Conservation (phyloP, 352 stramenopile species). For the Salisapilia sapeloensis region DNA sequence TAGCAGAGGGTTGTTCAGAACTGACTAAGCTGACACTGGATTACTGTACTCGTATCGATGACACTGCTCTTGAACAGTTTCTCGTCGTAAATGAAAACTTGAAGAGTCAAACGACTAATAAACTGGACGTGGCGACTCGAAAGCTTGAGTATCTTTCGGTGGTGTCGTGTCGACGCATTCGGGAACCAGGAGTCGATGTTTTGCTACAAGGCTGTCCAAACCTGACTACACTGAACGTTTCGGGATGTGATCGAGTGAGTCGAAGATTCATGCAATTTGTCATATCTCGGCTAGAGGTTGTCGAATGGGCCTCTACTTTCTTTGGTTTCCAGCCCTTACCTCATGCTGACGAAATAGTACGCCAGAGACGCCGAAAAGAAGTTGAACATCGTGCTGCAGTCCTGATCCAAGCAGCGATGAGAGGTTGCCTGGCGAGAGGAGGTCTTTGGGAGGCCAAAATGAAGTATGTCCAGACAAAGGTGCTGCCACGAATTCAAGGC, state of each 20-base stretch:
- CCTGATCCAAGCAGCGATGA: slow-evolving; percentile 70
- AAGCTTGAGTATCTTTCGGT: slow-evolving; percentile 40
- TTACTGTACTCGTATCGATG: slow-evolving; percentile 53
- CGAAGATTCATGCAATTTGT: slow-evolving; percentile 57
- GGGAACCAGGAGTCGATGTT: slow-evolving; percentile 43
- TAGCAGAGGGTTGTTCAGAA: slow-evolving; percentile 33
- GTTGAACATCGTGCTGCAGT: slow-evolving; percentile 28
- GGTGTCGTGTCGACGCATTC: slow-evolving; percentile 45
- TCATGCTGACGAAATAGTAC: slow-evolving; percentile 58
- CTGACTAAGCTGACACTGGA: slow-evolving; percentile 63
- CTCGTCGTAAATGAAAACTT: slow-evolving; percentile 1
- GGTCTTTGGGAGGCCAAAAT: slow-evolving; percentile 58
- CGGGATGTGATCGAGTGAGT: slow-evolving; percentile 48
- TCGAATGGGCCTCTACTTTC: slow-evolving; percentile 65
- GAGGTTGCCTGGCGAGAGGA: slow-evolving; percentile 51
- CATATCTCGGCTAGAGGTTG: slow-evolving; percentile 56
- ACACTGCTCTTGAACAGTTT: slow-evolving; percentile 40
- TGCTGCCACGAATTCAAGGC: slow-evolving; percentile 63
- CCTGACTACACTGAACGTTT: slow-evolving; percentile 78
- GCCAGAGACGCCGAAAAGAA: slow-evolving; percentile 27
- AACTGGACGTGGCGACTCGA: too few species aligned
- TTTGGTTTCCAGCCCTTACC: slow-evolving; percentile 76
- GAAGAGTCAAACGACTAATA: neutral
- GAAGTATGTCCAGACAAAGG: slow-evolving; percentile 35
- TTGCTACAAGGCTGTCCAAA: slow-evolving; percentile 42